These are phyloP conservation scores for Sporormia fimetaria DNA, from an alignment of 495 filamentous ascomycete genomes.

Conservation along the genomic window DNA sequence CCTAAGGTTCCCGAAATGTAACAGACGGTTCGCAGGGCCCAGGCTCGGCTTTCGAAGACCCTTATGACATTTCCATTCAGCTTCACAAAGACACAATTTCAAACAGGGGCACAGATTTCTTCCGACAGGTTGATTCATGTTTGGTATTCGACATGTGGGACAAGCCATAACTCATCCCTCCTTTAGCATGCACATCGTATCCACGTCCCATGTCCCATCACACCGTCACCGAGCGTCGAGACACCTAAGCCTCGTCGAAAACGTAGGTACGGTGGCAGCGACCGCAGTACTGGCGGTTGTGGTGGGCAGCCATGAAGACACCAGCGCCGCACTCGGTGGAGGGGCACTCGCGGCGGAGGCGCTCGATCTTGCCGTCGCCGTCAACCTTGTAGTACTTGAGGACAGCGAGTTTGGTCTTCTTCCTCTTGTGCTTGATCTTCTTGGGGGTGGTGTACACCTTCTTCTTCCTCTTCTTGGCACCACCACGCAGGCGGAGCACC, in stretches of 20 bases:
- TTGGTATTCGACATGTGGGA: slow-evolving; percentile 7
- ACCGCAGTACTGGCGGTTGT: slow-evolving; percentile 99
- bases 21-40: too few relatives aligned
- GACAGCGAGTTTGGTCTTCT: slow-evolving; percentile 98
- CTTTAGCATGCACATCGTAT: slow-evolving; percentile 5
- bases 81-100: too few relatives aligned
- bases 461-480: slow-evolving; percentile 99
- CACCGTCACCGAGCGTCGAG: neutral
- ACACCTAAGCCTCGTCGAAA: slow-evolving; percentile 77
- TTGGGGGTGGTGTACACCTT: slow-evolving; percentile 99
- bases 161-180: slow-evolving; percentile 4
- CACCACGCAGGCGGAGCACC: slow-evolving; percentile 92
- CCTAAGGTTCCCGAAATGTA: too few relatives aligned
- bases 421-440: slow-evolving; percentile 99
- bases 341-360: slow-evolving; percentile 93
- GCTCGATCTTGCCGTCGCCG: slow-evolving; percentile 98
- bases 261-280: slow-evolving; percentile 99
- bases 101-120: too few relatives aligned
- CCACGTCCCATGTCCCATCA: slow-evolving; percentile 1
- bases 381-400: slow-evolving; percentile 99
- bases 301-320: slow-evolving; percentile 99
- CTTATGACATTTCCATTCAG: too few relatives aligned
- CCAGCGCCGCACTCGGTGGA: slow-evolving; percentile 93
- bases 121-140: slow-evolving; percentile 6
- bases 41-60: too few relatives aligned